phyloP scores from a whole-genome alignment of 768 basidiomycete genomes.

The Pisolithus tinctorius region DNA sequence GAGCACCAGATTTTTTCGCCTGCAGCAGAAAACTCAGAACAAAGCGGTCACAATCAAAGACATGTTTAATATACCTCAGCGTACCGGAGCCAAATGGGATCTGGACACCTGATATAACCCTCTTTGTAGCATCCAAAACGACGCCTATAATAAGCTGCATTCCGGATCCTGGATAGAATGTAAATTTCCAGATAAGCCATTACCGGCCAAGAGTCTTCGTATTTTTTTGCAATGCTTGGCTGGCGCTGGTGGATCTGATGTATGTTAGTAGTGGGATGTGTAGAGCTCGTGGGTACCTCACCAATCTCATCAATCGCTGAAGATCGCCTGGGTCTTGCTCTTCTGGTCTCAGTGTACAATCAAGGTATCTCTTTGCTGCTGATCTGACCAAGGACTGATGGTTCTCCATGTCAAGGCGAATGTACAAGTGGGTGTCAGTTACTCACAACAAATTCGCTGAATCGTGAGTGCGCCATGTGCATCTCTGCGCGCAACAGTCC shows the following conservation, averaged over 20 bases:
- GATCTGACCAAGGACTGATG: constrained; percentile 2
- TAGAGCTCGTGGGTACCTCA: not conserved
- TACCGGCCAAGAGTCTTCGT: constrained; percentile 10
- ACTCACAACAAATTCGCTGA: constrained; percentile 7
- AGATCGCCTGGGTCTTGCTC: constrained; percentile 7
- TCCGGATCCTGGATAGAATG: constrained; percentile 10
- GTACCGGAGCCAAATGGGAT: constrained; percentile 11
- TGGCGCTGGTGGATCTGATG: not conserved
- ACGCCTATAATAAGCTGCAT: too few relatives aligned
- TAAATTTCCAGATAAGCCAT: constrained; percentile 2
- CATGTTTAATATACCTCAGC: constrained; percentile 3
- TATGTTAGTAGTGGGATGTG: not conserved
- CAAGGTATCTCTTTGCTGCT: not conserved
- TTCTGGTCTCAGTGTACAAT: constrained; percentile 4
- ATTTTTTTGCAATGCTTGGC: constrained; percentile 7
- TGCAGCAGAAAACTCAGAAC: not conserved
- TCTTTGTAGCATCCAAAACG: too few relatives aligned
- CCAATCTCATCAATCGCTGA: constrained; percentile 8
- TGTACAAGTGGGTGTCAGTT: not conserved
- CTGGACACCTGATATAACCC: not conserved
- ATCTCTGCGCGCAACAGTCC: not conserved
- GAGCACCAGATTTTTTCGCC: not conserved
- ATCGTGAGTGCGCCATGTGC: not conserved
- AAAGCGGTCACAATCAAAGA: not conserved
- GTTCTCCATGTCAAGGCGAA: not conserved